Conservation (phyloP, 2,329 filamentous ascomycete species). For the Chaetomium strumarium region DNA sequence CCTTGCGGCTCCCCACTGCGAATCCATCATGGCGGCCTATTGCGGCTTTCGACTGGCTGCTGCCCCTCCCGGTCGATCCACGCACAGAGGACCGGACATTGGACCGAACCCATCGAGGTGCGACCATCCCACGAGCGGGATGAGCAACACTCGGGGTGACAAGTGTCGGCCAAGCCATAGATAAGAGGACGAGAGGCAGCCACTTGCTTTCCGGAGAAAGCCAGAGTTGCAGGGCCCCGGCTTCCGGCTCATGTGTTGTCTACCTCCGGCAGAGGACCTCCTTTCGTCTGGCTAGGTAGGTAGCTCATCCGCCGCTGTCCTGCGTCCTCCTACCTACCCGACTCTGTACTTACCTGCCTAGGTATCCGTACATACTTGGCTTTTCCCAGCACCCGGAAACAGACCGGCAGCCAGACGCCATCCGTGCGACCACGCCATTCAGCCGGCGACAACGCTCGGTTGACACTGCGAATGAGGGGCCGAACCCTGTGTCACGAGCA, state of each 20-base stretch:
- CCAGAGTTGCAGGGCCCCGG: neutral
- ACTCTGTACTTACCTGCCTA: too few species aligned
- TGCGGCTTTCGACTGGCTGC: slow-evolving; percentile 1
- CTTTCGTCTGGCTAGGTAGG: neutral
- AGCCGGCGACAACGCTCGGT: slow-evolving; percentile 16
- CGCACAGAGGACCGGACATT: slow-evolving; percentile 5
- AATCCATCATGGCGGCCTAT: slow-evolving; percentile 1
- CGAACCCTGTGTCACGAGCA: slow-evolving; percentile 22
- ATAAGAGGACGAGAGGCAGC: neutral
- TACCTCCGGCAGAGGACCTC: neutral
- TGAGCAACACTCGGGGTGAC: too few species aligned
- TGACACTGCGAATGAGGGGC: slow-evolving; percentile 21
- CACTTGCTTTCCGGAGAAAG: slow-evolving; percentile 2
- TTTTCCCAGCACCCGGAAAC: slow-evolving; percentile 3
- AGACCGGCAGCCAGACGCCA: neutral
- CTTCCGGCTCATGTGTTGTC: neutral
- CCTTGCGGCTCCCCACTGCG: neutral
- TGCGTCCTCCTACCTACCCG: too few species aligned
- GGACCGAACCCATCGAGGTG: slow-evolving; percentile 1
- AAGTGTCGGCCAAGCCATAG: neutral
- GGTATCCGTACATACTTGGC: neutral
- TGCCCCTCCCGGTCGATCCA: neutral
- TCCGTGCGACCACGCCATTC: slow-evolving; percentile 14
- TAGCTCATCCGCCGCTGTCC: too few species aligned
- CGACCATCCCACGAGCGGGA: neutral